Evolutionary conservation across 1,139 yeast genomes (phyloP), one percentile per base, ranked within the genome.

Genomic region (Hyphopichia buzzinii): DNA sequence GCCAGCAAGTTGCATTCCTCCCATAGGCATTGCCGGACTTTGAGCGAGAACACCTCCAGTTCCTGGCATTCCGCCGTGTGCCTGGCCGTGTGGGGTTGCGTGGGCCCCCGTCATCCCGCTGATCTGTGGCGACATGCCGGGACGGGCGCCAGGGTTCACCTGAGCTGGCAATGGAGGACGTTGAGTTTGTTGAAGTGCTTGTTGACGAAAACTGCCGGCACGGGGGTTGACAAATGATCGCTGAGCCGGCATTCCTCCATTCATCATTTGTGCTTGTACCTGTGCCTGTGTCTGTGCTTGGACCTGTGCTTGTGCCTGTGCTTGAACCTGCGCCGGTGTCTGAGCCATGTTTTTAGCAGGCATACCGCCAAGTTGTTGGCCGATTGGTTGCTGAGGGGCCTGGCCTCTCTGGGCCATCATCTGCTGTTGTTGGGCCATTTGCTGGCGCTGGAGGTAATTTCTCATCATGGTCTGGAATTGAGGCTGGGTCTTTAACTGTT

Each of bases 401-500:
- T 33, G 31, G 6, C 31, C 30, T 12, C 26, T 7, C 28, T 33
- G 34, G 13, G 19, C 44, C 22, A 39, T 39, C 38, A 57, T 65
- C 28, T 56, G 66, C 39, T 59, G 66, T 42, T 52, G 73, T 42
- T 52, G 73, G 39, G 56, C 43, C 42, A 55, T 46, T 50, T 52
- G 74, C 50, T 57, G 79, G 48, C 61, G 48, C 39, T 66, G 72
- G 43, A 62, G 44, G 41, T 63, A 65, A 37, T 59, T 60, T 28
- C 67, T 54, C 54, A 70, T 58, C 36, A 67, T 57, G 26, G 59
- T 65, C 41, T 65, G 73, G 43, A 67, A 69, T 42, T 68, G 75
- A 3, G 75, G 76, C 46, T 74, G 75, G 49, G 55, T 62, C 38
- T 73, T 69, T 46, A 75, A 60, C 41, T 74, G 70, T 42, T 73